Evolutionary conservation across 805 yeast genomes (phyloP).

Genomic region (Lipomyces kockii): DNA sequence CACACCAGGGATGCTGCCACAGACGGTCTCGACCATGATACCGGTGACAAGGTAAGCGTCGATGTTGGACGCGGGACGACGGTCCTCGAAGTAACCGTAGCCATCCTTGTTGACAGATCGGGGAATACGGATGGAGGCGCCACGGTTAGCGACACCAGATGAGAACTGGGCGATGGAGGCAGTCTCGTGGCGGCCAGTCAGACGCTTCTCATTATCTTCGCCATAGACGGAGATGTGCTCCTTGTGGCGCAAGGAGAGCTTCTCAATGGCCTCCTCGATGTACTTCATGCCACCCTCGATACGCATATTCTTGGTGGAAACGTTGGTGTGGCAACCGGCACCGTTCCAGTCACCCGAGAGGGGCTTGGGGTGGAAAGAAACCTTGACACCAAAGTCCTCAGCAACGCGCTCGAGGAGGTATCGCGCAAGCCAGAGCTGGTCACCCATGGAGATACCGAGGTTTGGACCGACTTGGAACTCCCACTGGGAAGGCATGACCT

Average conservation of each 20-base stretch:
- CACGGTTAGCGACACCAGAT: conserved; percentile 99
- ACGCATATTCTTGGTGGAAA: conserved; percentile 91
- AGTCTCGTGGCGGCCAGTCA: conserved; percentile 98
- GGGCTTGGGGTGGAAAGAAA: conserved; percentile 99
- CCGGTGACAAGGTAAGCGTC: conserved; percentile 99
- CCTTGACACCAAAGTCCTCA: conserved; percentile 98
- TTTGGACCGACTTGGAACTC: conserved; percentile 99
- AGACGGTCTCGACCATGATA: conserved; percentile 92
- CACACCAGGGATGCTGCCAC: conserved; percentile 34
- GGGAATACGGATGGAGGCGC: conserved; percentile 98
- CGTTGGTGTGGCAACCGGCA: conserved; percentile 99
- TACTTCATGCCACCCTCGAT: conserved; percentile 92
- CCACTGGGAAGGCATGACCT: conserved; percentile 99
- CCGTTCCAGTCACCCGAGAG: conserved; percentile 99
- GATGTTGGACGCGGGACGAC: conserved; percentile 99
- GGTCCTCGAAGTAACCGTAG: conserved; percentile 97
- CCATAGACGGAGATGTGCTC: conserved; percentile 97
- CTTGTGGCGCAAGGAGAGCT: conserved; percentile 92
- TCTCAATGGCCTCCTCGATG: conserved; percentile 90
- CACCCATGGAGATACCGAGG: conserved; percentile 95
- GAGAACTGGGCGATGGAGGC: conserved; percentile 91
- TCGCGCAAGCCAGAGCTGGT: conserved; percentile 95
- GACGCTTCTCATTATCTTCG: conserved; percentile 90
- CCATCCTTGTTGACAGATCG: conserved; percentile 98
- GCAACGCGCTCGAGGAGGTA: conserved; percentile 92